A percentile compares a stretch with the other conserved stretches of the same genome.
Evolutionary conservation across 208 protist genomes (phyloP).

Genomic region (Eutreptiella sp.): DNA sequence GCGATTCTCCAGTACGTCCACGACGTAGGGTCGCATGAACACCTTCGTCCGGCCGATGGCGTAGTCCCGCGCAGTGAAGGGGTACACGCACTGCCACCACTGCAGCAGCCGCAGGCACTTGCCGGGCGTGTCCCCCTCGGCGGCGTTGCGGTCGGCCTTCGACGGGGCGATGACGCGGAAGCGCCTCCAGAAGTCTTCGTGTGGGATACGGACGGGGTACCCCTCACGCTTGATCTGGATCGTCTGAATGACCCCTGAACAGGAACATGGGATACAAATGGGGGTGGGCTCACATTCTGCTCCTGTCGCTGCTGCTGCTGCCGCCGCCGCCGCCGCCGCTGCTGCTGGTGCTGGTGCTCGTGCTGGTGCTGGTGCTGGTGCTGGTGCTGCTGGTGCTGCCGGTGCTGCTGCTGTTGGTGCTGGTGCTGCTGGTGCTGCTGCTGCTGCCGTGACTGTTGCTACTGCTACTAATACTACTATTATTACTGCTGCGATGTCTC

Average conservation of each 20-base stretch:
- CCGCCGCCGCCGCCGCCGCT: too few species aligned
- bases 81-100: slow-evolving; percentile 55
- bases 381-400: too few species aligned
- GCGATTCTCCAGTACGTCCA: slow-evolving; percentile 64
- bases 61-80: slow-evolving; percentile 56
- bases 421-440: too few species aligned
- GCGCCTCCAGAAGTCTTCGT: slow-evolving; percentile 64
- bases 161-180: slow-evolving; percentile 64
- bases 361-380: too few species aligned
- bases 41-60: slow-evolving; percentile 74
- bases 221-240: slow-evolving; percentile 77
- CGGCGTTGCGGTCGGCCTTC: slow-evolving; percentile 34
- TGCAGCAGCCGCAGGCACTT: slow-evolving; percentile 48
- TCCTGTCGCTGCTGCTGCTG: too few species aligned
- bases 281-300: too few species aligned
- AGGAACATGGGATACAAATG: too few species aligned
- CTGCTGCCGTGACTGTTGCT: too few species aligned
- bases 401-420: too few species aligned
- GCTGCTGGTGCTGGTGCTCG: too few species aligned
- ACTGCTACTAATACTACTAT: too few species aligned
- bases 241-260: slow-evolving; percentile 62
- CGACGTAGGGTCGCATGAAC: slow-evolving; percentile 70
- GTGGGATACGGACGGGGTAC: slow-evolving; percentile 65
- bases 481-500: too few species aligned
- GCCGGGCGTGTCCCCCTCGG: slow-evolving; percentile 46